Evolutionary conservation across 192 early-diverging fungal species (phyloP).

Genomic region (Umbelopsis isabellina): DNA sequence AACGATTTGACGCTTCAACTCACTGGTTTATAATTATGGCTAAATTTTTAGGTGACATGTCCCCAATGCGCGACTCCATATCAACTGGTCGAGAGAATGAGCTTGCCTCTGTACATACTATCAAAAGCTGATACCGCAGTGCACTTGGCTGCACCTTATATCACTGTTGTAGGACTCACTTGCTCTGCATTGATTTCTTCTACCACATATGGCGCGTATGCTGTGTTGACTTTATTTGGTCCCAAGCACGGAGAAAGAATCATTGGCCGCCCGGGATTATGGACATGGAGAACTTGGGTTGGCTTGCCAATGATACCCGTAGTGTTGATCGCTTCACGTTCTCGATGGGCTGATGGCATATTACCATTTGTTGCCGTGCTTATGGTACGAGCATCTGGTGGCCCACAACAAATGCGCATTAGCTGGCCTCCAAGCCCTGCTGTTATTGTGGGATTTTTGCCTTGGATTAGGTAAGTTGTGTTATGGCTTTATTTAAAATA

Average conservation of each 20-base stretch:
- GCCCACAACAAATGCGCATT: slow-evolving; percentile 54
- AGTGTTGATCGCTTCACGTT: slow-evolving; percentile 63
- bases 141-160: slow-evolving; percentile 63
- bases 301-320: slow-evolving; percentile 54
- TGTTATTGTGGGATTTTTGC: slow-evolving; percentile 61
- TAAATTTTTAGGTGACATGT: slow-evolving; percentile 59
- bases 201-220: slow-evolving; percentile 70
- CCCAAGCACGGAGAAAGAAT: slow-evolving; percentile 60
- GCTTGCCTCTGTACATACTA: slow-evolving; percentile 52
- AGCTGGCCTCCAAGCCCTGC: slow-evolving; percentile 66
- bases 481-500: not conserved
- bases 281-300: slow-evolving; percentile 69
- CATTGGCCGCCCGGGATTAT: slow-evolving; percentile 54
- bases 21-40: not conserved
- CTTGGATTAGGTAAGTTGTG: slow-evolving; percentile 53
- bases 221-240: slow-evolving; percentile 70
- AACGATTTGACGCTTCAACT: not conserved
- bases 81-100: slow-evolving; percentile 58
- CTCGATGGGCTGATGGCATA: slow-evolving; percentile 56
- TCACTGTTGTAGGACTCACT: slow-evolving; percentile 62
- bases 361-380: slow-evolving; percentile 67
- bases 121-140: slow-evolving; percentile 54
- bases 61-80: slow-evolving; percentile 73
- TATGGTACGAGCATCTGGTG: slow-evolving; percentile 45
- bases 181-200: slow-evolving; percentile 64